These are phyloP conservation scores for Termitomyces heimii DNA, from an alignment of 768 basidiomycete species.

Conservation along the genomic window DNA sequence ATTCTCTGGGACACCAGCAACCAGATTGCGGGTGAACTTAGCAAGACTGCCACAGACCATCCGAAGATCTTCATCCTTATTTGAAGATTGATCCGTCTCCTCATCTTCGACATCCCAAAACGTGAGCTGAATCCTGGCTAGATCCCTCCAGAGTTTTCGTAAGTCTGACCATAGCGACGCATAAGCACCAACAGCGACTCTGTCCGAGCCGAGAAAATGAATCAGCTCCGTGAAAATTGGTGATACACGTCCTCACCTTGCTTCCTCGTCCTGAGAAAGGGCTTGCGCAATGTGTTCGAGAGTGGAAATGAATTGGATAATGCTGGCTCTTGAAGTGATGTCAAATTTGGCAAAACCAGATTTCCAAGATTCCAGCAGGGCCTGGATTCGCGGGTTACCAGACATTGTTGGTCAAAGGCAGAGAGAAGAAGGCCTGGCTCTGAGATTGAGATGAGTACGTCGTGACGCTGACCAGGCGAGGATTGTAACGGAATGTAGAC, in stretches of 20 bases:
- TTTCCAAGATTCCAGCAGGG: constrained; percentile 28
- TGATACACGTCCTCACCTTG: constrained; percentile 24
- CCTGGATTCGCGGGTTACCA: constrained; percentile 5
- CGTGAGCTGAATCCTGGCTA: constrained; percentile 41
- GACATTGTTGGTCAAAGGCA: constrained; percentile 6
- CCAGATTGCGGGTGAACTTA: constrained; percentile 79
- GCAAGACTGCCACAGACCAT: constrained; percentile 47
- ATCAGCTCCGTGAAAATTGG: not conserved
- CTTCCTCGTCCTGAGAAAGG: constrained; percentile 40
- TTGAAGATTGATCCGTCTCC: constrained; percentile 17
- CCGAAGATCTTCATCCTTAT: constrained; percentile 29
- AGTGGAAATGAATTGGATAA: constrained; percentile 24
- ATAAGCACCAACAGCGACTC: constrained; percentile 24
- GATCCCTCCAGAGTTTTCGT: constrained; percentile 50
- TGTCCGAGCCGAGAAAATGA: constrained; percentile 1
- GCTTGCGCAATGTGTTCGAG: constrained; percentile 47
- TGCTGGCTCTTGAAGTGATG: constrained; percentile 26
- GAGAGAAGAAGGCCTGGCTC: not conserved
- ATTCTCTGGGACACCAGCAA: constrained; percentile 69
- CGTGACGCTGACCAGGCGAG: not conserved
- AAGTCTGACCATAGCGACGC: constrained; percentile 52
- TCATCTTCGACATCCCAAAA: constrained; percentile 46
- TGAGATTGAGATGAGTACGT: not conserved
- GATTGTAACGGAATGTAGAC: not conserved
- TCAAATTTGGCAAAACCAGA: constrained; percentile 37